Percentiles rank a stretch among this genome's conserved stretches.
Evolutionary conservation across 768 basidiomycete genomes (phyloP).

Genomic region (Macrolepiota albuminosa): DNA sequence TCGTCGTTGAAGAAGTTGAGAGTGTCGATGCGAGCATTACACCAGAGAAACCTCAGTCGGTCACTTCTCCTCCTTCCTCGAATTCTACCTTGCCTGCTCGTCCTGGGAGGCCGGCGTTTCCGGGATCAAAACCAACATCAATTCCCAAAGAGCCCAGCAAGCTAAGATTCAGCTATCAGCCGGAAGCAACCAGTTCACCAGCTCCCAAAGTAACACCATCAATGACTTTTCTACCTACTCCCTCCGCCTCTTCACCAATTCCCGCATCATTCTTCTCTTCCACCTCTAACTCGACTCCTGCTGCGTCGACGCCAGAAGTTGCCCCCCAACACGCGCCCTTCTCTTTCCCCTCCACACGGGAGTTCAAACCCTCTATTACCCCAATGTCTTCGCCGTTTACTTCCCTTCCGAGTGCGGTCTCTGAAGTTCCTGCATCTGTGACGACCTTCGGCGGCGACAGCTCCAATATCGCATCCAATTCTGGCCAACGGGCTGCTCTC

Average conservation of each 20-base stretch:
- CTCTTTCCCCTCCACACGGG: background rate
- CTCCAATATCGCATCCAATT: background rate
- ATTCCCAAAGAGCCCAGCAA: conserved; percentile 78
- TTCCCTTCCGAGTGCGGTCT: background rate
- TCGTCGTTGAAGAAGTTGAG: conserved; percentile 28
- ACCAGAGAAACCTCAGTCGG: conserved; percentile 12
- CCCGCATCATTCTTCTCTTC: background rate
- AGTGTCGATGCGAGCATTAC: conserved; percentile 22
- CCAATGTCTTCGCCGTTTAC: background rate
- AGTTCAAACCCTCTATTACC: background rate
- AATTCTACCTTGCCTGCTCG: conserved; percentile 13
- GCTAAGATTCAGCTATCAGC: conserved; percentile 65
- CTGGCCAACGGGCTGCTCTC: conserved; percentile 27
- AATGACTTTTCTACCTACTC: background rate
- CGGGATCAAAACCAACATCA: conserved; percentile 41
- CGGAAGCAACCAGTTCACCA: conserved; percentile 34
- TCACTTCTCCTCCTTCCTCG: background rate
- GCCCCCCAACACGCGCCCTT: background rate
- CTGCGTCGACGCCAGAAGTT: background rate
- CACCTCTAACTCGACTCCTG: background rate
- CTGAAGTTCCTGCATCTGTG: background rate
- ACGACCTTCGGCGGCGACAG: background rate
- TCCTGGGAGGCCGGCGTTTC: conserved; percentile 19
- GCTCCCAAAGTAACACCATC: background rate
- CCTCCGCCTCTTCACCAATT: background rate